A percentile compares a stretch with the other conserved stretches of the same genome.
phyloP scores from a whole-genome alignment of 1,284 basidiomycete genomes.

The Austroboletus novae-zelandiae region DNA sequence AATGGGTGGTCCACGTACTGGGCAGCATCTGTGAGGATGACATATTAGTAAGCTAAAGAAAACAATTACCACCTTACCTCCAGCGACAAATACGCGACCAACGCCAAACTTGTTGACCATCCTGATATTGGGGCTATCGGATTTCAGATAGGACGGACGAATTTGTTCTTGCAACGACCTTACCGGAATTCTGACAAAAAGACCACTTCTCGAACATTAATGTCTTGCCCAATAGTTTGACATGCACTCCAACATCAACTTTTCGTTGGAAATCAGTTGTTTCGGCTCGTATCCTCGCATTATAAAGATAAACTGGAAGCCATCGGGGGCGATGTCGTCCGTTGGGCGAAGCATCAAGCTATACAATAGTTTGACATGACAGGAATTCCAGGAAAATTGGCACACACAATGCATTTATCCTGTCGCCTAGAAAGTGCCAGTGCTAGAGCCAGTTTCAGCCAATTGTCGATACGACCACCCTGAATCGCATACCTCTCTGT shows the following conservation, averaged over 20 bases:
- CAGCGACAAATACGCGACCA: slow-evolving; percentile 34
- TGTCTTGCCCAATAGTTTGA: background rate
- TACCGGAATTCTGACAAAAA: slow-evolving; percentile 26
- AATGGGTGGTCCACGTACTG: slow-evolving; percentile 12
- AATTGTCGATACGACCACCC: background rate
- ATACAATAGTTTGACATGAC: too few species aligned
- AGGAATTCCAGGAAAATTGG: too few species aligned
- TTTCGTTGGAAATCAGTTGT: slow-evolving; percentile 22
- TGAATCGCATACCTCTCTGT: slow-evolving; percentile 27
- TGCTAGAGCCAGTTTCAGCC: slow-evolving; percentile 12
- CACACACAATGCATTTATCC: too few species aligned
- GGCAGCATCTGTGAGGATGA: slow-evolving; percentile 13
- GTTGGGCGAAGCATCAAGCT: slow-evolving; percentile 18
- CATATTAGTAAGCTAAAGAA: background rate
- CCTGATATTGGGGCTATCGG: slow-evolving; percentile 28
- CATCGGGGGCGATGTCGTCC: slow-evolving; percentile 22
- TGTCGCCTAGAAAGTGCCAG: slow-evolving; percentile 24
- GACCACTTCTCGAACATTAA: slow-evolving; percentile 15
- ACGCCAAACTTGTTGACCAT: slow-evolving; percentile 31
- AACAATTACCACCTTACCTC: slow-evolving; percentile 30
- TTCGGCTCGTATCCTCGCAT: slow-evolving; percentile 22
- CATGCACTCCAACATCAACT: slow-evolving; percentile 17
- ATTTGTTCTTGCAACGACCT: background rate
- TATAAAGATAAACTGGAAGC: slow-evolving; percentile 32
- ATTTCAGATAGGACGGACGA: background rate